phyloP scores from a whole-genome alignment of 2,329 filamentous ascomycete genomes.

The Ceratocystis huliohia region DNA sequence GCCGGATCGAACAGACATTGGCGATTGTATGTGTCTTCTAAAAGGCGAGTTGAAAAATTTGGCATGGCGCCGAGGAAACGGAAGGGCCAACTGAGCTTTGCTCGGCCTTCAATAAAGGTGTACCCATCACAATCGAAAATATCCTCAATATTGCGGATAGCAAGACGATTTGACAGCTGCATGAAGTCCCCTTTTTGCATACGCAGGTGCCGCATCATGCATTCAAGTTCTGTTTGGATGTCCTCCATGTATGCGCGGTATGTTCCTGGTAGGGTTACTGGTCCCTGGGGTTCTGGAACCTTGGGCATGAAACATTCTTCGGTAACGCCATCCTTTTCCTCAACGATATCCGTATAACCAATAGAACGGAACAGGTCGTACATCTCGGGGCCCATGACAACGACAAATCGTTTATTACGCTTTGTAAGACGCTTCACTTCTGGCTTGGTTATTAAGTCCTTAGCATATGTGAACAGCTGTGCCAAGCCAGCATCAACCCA shows the following conservation, averaged over 20 bases:
- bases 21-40: slow-evolving; percentile 21
- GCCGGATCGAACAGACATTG: slow-evolving; percentile 15
- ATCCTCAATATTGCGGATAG: slow-evolving; percentile 26
- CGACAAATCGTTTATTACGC: slow-evolving; percentile 43
- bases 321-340: slow-evolving; percentile 31
- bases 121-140: slow-evolving; percentile 26
- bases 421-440: slow-evolving; percentile 38
- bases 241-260: slow-evolving; percentile 39
- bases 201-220: slow-evolving; percentile 27
- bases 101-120: slow-evolving; percentile 22
- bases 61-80: slow-evolving; percentile 30
- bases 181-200: slow-evolving; percentile 26
- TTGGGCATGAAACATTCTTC: slow-evolving; percentile 31
- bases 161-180: slow-evolving; percentile 26
- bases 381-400: slow-evolving; percentile 41
- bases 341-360: slow-evolving; percentile 35
- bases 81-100: slow-evolving; percentile 19
- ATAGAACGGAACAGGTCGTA: slow-evolving; percentile 38
- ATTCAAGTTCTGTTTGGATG: slow-evolving; percentile 38
- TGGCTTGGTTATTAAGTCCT: slow-evolving; percentile 34
- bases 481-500: slow-evolving; percentile 32
- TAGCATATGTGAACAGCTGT: slow-evolving; percentile 41
- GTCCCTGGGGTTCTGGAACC: slow-evolving; percentile 25
- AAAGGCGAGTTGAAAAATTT: slow-evolving; percentile 22
- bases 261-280: slow-evolving; percentile 30